phyloP scores from a whole-genome alignment of 306 rosid genomes.

The Prunus mongolica region DNA sequence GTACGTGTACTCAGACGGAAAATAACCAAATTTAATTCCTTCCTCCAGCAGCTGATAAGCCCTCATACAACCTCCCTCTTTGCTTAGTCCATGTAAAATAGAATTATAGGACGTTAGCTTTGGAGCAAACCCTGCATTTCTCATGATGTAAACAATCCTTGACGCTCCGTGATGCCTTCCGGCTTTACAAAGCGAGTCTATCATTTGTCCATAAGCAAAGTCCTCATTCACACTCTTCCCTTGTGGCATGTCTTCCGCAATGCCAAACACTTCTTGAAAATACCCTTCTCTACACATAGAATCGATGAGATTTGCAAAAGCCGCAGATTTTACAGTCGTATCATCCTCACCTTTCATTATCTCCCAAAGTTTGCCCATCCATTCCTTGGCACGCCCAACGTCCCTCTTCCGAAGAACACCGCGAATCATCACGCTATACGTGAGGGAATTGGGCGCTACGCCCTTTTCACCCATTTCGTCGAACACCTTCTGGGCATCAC shows the following conservation, averaged over 20 bases:
- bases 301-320: conserved; percentile 61
- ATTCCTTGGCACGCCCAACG: conserved; percentile 41
- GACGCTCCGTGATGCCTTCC: conserved; percentile 67
- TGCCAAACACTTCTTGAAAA: conserved; percentile 54
- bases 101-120: conserved; percentile 48
- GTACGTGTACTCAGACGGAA: conserved; percentile 59
- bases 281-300: conserved; percentile 63
- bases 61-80: conserved; percentile 72
- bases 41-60: conserved; percentile 76
- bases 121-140: conserved; percentile 57
- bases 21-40: conserved; percentile 58
- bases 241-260: conserved; percentile 64
- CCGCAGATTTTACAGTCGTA: conserved; percentile 41
- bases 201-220: conserved; percentile 59
- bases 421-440: conserved; percentile 50
- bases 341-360: conserved; percentile 50
- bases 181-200: conserved; percentile 80
- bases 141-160: conserved; percentile 74
- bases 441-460: conserved; percentile 49
- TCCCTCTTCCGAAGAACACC: conserved; percentile 55
- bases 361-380: conserved; percentile 62
- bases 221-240: conserved; percentile 49
- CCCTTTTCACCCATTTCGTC: conserved; percentile 72
- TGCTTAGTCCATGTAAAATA: conserved; percentile 78
- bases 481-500: conserved; percentile 59